Evolutionary conservation across 2,329 filamentous ascomycete genomes (phyloP), one percentile per base, ranked within the genome.

Genomic region (Pseudogymnoascus sp.): DNA sequence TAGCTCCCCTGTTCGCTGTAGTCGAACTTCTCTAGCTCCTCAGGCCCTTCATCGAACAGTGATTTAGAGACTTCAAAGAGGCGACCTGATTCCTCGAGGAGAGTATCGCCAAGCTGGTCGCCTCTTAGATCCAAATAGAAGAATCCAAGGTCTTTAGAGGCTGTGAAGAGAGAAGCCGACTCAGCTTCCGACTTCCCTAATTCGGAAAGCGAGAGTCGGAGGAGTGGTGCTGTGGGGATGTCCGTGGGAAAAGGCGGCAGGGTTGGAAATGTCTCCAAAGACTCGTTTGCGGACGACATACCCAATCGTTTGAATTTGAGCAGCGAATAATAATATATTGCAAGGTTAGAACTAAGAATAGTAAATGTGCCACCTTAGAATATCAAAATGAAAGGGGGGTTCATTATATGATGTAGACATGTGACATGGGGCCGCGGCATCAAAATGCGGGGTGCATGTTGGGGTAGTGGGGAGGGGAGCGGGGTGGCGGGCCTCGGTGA

Each of bases 1-100:
- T 70, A 71, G 42, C 67, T 70, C 1, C 65, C 68, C 28, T 60
- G 42, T 11, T 18, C 59, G 14, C 65, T 68, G 63, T 82, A 83
- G 66, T 85, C 82, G 67, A 83, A 86, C 62, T 78, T 77, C n/a
- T 74, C 68, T 68, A 84, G 83, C 67, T 85, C 83, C 8, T 79
- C 73, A 0, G 79, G 65, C 1, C 76, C 75, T 0, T 85, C 69
- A 3, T 78, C 74, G 67, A 65, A 72, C 4, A 71, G 62, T 34
- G 64, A 63, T 3, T 66, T 66, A 0, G 63, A 68, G 3, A 72
- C 11, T 1, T 62, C 60, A 60, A 70, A 70, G 1, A 70, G 43
- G 11, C 63, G 21, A 6, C 68, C 64, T 2, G 63, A 66, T 60
- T 69, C 67, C 21, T 62, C 36, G 4, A 72, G 62, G 1, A 72